Percentiles rank a stretch among this genome's conserved stretches.
Conservation (phyloP, 805 yeast species). For the Diddensiella santjacobensis region DNA sequence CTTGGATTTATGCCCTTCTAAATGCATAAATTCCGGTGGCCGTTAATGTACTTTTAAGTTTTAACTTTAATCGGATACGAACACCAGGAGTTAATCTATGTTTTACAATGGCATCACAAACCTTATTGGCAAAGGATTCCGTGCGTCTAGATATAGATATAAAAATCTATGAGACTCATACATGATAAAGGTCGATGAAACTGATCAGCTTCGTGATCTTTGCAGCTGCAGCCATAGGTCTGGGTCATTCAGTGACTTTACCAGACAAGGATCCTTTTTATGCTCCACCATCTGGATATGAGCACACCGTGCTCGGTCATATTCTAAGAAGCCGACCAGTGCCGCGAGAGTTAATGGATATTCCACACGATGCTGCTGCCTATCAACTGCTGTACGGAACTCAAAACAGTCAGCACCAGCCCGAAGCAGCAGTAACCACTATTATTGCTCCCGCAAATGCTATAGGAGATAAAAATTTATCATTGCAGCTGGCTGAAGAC, state of each 20-base stretch:
- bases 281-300: constrained; percentile 19
- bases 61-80: too few relatives aligned
- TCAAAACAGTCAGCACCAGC: constrained; percentile 25
- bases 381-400: constrained; percentile 27
- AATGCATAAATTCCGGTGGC: too few relatives aligned
- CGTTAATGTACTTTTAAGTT: too few relatives aligned
- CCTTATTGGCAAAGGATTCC: too few relatives aligned
- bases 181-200: too few relatives aligned
- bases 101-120: too few relatives aligned
- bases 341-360: constrained; percentile 6
- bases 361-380: constrained; percentile 17
- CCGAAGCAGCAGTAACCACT: constrained; percentile 30
- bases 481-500: constrained; percentile 31
- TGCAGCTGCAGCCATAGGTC: not conserved
- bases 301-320: constrained; percentile 10
- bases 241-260: constrained; percentile 1
- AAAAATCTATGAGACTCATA: too few relatives aligned
- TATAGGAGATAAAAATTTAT: constrained; percentile 16
- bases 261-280: constrained; percentile 24
- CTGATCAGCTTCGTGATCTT: too few relatives aligned
- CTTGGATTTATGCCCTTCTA: too few relatives aligned
- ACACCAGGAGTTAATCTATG: too few relatives aligned
- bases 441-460: constrained; percentile 25
- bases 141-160: too few relatives aligned
- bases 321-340: constrained; percentile 14